A percentile compares a stretch with the other conserved stretches of the same genome.
Evolutionary conservation across 1,284 basidiomycete species (phyloP).

Genomic region (Boletus smithii): DNA sequence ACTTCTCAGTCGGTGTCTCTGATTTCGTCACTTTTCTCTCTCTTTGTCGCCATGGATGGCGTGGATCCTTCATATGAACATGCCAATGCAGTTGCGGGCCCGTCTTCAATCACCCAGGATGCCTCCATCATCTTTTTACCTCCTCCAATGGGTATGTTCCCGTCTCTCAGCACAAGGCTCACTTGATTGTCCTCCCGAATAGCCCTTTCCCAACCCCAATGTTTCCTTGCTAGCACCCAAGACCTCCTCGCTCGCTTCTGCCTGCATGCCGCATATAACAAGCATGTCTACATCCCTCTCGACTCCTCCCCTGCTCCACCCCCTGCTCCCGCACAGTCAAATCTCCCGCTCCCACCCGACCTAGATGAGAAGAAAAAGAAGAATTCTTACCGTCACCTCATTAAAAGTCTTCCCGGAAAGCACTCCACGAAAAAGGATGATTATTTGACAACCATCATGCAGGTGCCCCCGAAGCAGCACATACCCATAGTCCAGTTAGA

Average conservation of each 20-base stretch:
- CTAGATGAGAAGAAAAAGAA: slow-evolving; percentile 73
- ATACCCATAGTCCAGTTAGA: slow-evolving; percentile 65
- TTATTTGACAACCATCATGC: slow-evolving; percentile 61
- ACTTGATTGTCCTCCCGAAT: slow-evolving; percentile 23
- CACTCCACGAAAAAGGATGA: slow-evolving; percentile 82
- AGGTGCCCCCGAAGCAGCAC: slow-evolving; percentile 68
- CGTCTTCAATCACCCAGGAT: slow-evolving; percentile 32
- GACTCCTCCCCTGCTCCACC: slow-evolving; percentile 24
- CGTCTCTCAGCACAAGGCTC: neutral
- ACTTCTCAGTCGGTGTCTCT: slow-evolving; percentile 21
- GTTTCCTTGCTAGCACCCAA: slow-evolving; percentile 64
- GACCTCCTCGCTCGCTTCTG: slow-evolving; percentile 69
- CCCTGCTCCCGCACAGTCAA: slow-evolving; percentile 31
- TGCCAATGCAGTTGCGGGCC: slow-evolving; percentile 31
- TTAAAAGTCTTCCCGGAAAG: slow-evolving; percentile 74
- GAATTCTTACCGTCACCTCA: slow-evolving; percentile 73
- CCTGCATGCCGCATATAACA: slow-evolving; percentile 68
- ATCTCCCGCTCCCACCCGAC: slow-evolving; percentile 41
- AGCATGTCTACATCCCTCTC: slow-evolving; percentile 59
- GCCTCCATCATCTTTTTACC: slow-evolving; percentile 28
- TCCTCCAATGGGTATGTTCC: slow-evolving; percentile 23
- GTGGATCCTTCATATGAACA: slow-evolving; percentile 23
- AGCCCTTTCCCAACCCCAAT: slow-evolving; percentile 39
- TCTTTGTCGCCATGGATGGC: slow-evolving; percentile 31
- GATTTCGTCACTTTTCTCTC: slow-evolving; percentile 22